Evolutionary conservation across 129 eudicot genomes (phyloP), one percentile per base, ranked within the genome.

Genomic region (Chrysanthemum seticuspe): DNA sequence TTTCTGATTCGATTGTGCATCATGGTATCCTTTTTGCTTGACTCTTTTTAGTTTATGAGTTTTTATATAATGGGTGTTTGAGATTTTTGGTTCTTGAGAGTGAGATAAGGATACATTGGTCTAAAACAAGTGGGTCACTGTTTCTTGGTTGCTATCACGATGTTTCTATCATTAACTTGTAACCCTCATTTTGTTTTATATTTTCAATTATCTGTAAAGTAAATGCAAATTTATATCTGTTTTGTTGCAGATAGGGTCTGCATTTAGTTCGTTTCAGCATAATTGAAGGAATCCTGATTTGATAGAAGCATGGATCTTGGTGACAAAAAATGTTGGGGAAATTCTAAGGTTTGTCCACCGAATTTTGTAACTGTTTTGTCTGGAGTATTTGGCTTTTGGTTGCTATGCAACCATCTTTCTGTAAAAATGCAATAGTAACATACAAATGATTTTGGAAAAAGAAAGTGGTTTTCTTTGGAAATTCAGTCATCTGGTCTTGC

Each of bases 251-350:
- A 15, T 80, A 55, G 60, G 81, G 82, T 82, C 78, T 85, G 72
- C 80, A 76, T 72, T 77, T 82, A 68, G 63, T 57, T 75, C 27
- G 47, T 25, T 79, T 64, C 45, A 15, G 40, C 29, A 27, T 62
- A 6, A 3, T 2, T 9, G 13, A 40, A 66, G 64, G 45, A 54
- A 53, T 74, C 71, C 34, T 36, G 72, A 64, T 53, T 48, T 82
- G 67, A 59, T 73, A 67, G 62, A 78, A 71, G 68, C 67, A 89
- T 89, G 96, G 91, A 89, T 89, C 82, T 77, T 84, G 81, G 51
- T 16, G 52, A 74, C 71, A 84, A 78, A 55, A 82, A 77, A 36
- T 75, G 85, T 67, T 77, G 83, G 81, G 80, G 85, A 23, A 55
- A 68, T 62, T 64, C 82, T 57, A 84, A 84, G 91, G 96, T 89